phyloP scores from a whole-genome alignment of 179 eudicot genomes.

The Spergularia azorica region DNA sequence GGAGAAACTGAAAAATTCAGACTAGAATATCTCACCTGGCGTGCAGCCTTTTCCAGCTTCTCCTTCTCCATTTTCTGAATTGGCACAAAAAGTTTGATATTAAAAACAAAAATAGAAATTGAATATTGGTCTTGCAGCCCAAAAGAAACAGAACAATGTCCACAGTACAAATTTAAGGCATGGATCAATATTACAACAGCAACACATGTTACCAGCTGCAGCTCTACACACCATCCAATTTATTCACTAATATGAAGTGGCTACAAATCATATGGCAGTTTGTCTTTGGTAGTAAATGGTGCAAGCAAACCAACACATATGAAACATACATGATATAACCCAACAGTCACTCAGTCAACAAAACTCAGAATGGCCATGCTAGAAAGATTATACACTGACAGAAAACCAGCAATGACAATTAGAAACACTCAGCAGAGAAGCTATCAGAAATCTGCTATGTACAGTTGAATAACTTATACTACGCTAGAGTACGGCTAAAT shows the following conservation, averaged over 20 bases:
- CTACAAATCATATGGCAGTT: background rate
- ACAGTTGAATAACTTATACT: background rate
- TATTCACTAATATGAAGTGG: no score
- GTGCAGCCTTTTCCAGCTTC: conserved; percentile 53
- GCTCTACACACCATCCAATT: background rate
- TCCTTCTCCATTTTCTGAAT: conserved; percentile 57
- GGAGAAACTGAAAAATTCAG: background rate
- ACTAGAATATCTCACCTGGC: conserved; percentile 35
- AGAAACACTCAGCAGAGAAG: background rate
- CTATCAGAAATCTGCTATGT: background rate
- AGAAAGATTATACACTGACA: background rate
- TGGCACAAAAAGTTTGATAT: background rate
- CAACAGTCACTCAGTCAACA: background rate
- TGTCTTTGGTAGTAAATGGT: background rate
- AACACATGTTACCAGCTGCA: background rate
- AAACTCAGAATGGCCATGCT: background rate
- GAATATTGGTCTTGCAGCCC: background rate
- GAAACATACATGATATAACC: background rate
- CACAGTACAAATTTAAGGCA: background rate
- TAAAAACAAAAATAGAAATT: background rate
- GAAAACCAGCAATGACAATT: background rate
- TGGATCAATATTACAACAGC: background rate
- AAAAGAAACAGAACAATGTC: background rate
- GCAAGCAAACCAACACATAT: background rate
- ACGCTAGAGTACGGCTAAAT: background rate